Percentiles rank a stretch among this genome's conserved stretches.
These are phyloP conservation scores for Exophiala aquamarina DNA, from an alignment of 2,329 filamentous ascomycete species.

Conservation along the genomic window DNA sequence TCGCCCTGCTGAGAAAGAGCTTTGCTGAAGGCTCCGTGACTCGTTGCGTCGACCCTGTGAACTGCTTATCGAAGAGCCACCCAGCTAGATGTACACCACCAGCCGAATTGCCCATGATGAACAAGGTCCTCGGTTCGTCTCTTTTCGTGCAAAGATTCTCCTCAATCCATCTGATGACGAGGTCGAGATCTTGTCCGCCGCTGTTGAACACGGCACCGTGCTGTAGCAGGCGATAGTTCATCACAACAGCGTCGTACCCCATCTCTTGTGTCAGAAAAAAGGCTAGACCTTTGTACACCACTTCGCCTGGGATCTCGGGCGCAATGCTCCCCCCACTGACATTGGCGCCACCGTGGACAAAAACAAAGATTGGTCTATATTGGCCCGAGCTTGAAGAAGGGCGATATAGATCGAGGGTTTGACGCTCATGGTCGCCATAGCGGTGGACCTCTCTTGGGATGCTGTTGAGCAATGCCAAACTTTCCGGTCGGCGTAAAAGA, in stretches of 20 bases:
- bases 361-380: neutral
- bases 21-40: neutral
- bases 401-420: conserved; percentile 1
- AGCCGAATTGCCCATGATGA: conserved; percentile 8
- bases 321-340: conserved; percentile 1
- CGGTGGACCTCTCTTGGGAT: conserved; percentile 1
- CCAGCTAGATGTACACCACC: conserved; percentile 1
- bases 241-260: conserved; percentile 1
- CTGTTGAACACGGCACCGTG: neutral
- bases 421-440: neutral
- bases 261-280: conserved; percentile 1
- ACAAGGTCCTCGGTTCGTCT: neutral
- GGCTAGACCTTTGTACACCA: conserved; percentile 5
- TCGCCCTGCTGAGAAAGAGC: neutral
- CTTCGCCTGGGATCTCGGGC: neutral
- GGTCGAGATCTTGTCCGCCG: conserved; percentile 2
- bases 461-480: conserved; percentile 1
- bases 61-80: conserved; percentile 7
- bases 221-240: conserved; percentile 5
- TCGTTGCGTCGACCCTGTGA: neutral
- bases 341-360: conserved; percentile 2
- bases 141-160: neutral
- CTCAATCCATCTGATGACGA: conserved; percentile 1
- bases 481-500: conserved; percentile 2
- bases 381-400: neutral